phyloP scores from a whole-genome alignment of 768 basidiomycete species.

The Pulveroboletus sp. region DNA sequence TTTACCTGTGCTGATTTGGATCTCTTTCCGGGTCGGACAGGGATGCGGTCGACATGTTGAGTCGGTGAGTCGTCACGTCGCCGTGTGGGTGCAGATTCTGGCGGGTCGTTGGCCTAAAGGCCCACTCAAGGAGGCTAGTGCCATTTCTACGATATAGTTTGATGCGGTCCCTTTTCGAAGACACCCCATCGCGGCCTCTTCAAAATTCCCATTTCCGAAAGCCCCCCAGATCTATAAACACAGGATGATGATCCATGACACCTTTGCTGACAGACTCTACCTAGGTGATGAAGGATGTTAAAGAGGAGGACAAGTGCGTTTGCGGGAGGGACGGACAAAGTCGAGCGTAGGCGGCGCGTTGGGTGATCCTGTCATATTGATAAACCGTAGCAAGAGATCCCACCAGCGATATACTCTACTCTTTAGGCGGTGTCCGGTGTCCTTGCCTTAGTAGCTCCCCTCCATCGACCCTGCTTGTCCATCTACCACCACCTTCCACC shows the following conservation, averaged over 20 bases:
- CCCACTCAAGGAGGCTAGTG: conserved; percentile 7
- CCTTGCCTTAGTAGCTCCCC: conserved; percentile 9
- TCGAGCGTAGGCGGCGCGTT: conserved; percentile 8
- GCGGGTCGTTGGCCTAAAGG: conserved; percentile 9
- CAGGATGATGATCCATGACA: conserved; percentile 22
- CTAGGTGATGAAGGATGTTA: conserved; percentile 49
- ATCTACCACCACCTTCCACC: conserved; percentile 24
- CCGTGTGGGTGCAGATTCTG: conserved; percentile 16
- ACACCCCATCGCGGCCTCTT: conserved; percentile 28
- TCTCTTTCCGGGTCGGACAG: conserved; percentile 34
- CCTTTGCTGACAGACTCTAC: conserved; percentile 23
- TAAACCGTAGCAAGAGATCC: conserved; percentile 12
- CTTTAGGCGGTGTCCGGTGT: conserved; percentile 33
- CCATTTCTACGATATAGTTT: conserved; percentile 30
- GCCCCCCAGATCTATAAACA: conserved; percentile 25
- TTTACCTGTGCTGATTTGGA: conserved; percentile 5
- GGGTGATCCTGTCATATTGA: conserved; percentile 10
- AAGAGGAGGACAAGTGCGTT: conserved; percentile 48
- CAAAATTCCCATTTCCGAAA: conserved; percentile 19
- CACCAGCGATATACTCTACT: conserved; percentile 5
- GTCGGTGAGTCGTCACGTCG: conserved; percentile 43
- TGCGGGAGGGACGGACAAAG: conserved; percentile 26
- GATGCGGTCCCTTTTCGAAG: conserved; percentile 37
- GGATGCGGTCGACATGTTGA: conserved; percentile 72
- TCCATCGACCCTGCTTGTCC: conserved; percentile 19